Evolutionary conservation across 805 yeast genomes (phyloP), one percentile per base, ranked within the genome.

Genomic region (Monosporozyma servazzii): DNA sequence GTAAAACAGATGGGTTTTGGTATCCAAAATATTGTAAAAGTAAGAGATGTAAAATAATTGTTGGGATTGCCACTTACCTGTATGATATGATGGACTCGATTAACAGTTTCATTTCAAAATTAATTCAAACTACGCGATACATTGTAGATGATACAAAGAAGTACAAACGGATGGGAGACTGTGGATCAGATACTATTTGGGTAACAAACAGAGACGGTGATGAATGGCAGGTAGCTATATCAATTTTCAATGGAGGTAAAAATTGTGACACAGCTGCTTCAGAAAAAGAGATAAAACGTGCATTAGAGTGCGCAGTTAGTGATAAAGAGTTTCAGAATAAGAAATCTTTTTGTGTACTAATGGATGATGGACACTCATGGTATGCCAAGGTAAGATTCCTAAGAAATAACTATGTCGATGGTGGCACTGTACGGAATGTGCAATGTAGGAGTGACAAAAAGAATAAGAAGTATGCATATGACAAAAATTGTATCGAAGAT

Each of bases 221-320:
- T 8, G 40, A 51, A 25, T 51, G 51, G 54, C 49, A 51, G 42
- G 46, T 48, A 10, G 51, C 48, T 30, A 18, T 37, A 17, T 29
- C 51, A 15, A 36, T 40, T 10, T 51, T 31, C 42, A 41, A 50
- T n/a, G 41, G 27, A 8, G 54, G 51, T 23, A 3, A 6, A 7
- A 48, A 51, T 42, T 51, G 54, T 48, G 50, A 48, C 41, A 51
- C 51, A 17, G 46, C 50, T 36, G 51, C 50, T 11, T n/a, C 37
- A 7, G 9, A 17, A n/a, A 9, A 9, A 10, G 51, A 40, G 6
- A 48, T 46, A 18, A 31, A 21, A 15, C 41, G 39, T 31, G 44
- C 44, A 33, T 11, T 52, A 17, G 27, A 18, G 15, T 21, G 47
- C 20, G 42, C 40, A 8, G 23, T 49, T 13, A 25, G 21, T 39